Base-by-base conservation (phyloP, 1,139 yeast genomes). In the Suhomyces kunorum region DNA sequence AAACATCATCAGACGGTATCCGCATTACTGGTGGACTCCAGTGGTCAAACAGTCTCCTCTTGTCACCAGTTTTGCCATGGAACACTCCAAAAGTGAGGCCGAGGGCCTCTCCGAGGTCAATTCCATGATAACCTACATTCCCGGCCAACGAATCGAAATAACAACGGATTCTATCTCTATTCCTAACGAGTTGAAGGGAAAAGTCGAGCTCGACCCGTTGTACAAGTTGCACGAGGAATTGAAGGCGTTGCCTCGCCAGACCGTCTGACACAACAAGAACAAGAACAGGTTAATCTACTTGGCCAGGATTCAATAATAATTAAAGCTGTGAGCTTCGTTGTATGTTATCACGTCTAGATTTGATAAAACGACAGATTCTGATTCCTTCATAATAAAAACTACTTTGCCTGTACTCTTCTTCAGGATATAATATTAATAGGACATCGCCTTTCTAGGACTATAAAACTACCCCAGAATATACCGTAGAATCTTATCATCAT, bases 11-110 rank as follows among this genome's bases (percentile, higher is more conserved):
- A 56, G 85, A 38, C 57, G 59, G 33, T 83, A 81, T 50, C 89
- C 89, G 0, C 56, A 59, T 6, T 80, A 68, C 55, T 83, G 88
- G 87, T 81, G 86, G 86, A 69, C 78, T 6, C 71, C 80, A 1
- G 56, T 47, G 11, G 43, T 31, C 20, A 29, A 39, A 14, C 30
- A 15, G 12, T n/a, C 34, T 28, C 41, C 34, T 1, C 42, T 33
- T 9, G 32, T 29, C 12, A 16, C 32, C 6, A 24, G 8, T 2
- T 18, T 28, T 15, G 31, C 16, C 9, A 11, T 13, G 11, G 31
- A 28, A 7, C 14, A 15, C 14, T 15, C 19, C 5, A 28, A 15
- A 17, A 28, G 13, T 15, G 31, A 8, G 8, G 15, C 8, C 7
- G 24, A 29, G 6, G 20, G 16, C 9, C 4, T 6, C 1, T 29